Conservation (phyloP, 2,329 filamentous ascomycete genomes). For the Tolypocladium ophioglossoides region DNA sequence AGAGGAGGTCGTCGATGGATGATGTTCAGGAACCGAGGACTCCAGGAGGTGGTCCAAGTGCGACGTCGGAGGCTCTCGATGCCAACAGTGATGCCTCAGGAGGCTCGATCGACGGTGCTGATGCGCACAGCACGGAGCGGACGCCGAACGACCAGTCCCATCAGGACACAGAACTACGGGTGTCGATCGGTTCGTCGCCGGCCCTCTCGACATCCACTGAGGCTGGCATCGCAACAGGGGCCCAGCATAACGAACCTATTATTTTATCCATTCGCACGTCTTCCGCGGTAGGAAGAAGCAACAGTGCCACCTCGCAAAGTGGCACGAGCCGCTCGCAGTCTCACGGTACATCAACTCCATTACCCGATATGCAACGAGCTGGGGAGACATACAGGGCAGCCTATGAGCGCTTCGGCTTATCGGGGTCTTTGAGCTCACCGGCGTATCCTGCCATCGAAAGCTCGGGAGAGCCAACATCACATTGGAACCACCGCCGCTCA, state of each 20-base stretch:
- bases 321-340: not conserved
- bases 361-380: not conserved
- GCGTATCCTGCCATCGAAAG: not conserved
- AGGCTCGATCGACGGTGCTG: not conserved
- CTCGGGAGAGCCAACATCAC: not conserved
- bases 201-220: not conserved
- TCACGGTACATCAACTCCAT: not conserved
- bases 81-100: not conserved
- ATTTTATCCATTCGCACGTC: constrained; percentile 8
- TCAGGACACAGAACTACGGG: not conserved
- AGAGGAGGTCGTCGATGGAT: constrained; percentile 22
- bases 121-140: not conserved
- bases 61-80: constrained; percentile 1
- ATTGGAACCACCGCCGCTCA: not conserved
- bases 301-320: not conserved
- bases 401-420: not conserved
- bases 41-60: constrained; percentile 2
- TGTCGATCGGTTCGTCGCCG: not conserved
- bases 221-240: not conserved
- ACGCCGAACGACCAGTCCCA: not conserved
- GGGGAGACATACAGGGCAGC: not conserved
- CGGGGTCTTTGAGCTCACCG: not conserved
- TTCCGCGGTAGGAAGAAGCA: constrained; percentile 1
- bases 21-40: constrained; percentile 7
- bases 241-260: not conserved